Evolutionary conservation across 148 eudicot species (phyloP), one percentile per base, ranked within the genome.

Genomic region (Rhododendron simsii): DNA sequence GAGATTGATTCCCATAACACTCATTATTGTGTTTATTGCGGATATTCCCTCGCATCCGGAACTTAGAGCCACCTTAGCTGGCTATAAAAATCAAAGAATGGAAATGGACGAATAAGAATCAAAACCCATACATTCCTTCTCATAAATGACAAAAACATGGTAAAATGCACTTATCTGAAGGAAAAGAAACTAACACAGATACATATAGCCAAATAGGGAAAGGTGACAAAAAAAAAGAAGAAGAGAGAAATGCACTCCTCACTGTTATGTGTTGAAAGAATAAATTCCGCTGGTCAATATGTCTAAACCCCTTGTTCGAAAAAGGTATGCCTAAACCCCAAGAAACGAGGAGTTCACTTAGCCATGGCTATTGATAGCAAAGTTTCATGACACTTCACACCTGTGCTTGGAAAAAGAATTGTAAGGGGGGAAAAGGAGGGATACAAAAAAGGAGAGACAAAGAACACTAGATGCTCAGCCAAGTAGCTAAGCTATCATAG

Each of bases 1-100:
- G 82, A 97, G 98, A 86, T 95, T 94, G 91, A 97, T 97, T 84
- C 99, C 98, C 99, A 97, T 97, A 77, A 97, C 99, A 88, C 98
- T 95, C 96, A 91, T 92, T 83, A 97, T 95, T 77, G 99, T 97
- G 85, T 97, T 95, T 30, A 97, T 97, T 67, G 99, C 99, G 51
- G 99, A 88, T 90, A 97, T 86, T 18, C 99, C 99, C 89, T 97
- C 99, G 74, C 99, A 94, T 86, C 99, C 99, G 39, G 95, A 87
- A 73, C 86, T 86, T 21, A 97, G 92, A 85, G 99, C 91, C 82
- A 97, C 96, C 88, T 95, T 92, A 35, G 98, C 98, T 51, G 99
- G 98, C 99, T 97, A 90, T 59, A 88, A 35, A 65, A 82, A 80
- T 69, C 63, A 45, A 74, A 78, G 57, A 47, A 45, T 51, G 55